These are phyloP conservation scores for Pichia sp. DNA, from an alignment of 1,139 yeast species.

Conservation along the genomic window DNA sequence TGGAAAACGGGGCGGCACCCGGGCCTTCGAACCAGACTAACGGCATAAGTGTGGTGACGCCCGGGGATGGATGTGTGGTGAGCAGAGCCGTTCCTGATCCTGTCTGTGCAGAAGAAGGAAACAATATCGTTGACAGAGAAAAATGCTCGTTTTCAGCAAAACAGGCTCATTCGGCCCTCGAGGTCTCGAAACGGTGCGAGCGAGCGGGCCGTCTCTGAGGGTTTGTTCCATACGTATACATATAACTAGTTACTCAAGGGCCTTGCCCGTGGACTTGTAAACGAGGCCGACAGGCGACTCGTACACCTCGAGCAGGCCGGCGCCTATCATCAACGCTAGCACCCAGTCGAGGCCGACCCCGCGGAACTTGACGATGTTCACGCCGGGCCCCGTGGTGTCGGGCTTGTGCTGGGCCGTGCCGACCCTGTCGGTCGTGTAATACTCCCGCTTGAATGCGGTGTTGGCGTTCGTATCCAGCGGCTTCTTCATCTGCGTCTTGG, in stretches of 20 bases:
- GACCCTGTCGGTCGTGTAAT: conserved; percentile 12
- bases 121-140: neutral
- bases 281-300: conserved; percentile 69
- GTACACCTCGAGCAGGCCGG: conserved; percentile 65
- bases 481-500: neutral
- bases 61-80: conserved; percentile 11
- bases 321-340: conserved; percentile 60
- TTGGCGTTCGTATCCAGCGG: neutral
- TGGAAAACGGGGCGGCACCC: conserved; percentile 8
- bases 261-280: conserved; percentile 54
- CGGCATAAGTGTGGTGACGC: conserved; percentile 14
- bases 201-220: too few relatives aligned
- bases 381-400: conserved; percentile 9
- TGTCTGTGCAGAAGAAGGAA: neutral
- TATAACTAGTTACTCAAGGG: conserved; percentile 9
- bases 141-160: too few relatives aligned
- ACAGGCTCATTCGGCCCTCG: too few relatives aligned
- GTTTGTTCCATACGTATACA: too few relatives aligned
- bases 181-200: too few relatives aligned
- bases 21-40: conserved; percentile 16
- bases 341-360: conserved; percentile 47
- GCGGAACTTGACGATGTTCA: conserved; percentile 15
- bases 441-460: conserved; percentile 7
- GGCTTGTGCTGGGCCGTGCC: conserved; percentile 1
- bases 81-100: neutral